Base-by-base conservation (phyloP, 2,329 filamentous ascomycete species). In the Diaporthe vaccinii region DNA sequence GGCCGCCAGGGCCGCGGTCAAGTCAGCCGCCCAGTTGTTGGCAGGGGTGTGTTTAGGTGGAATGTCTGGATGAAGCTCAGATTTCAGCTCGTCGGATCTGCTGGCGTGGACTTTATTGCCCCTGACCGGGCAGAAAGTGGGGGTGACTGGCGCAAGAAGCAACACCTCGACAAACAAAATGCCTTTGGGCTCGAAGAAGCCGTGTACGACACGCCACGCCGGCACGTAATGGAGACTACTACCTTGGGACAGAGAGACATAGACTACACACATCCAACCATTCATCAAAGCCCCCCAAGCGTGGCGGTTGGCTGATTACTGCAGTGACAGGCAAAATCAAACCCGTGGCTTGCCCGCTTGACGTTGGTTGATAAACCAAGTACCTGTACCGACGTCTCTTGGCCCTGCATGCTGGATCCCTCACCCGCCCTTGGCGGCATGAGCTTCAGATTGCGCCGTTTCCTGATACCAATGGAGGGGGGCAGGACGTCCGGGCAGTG, bases 351-450 rank as follows among this genome's bases (percentile, higher is more conserved):
- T n/a, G 41, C 61, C 20, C 20, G 20, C 62, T 31, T 36, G 20
- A 69, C 25, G 34, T 28, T 68, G 31, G 65, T 53, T 39, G 65
- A 55, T 34, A 3, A 69, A 14, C 53, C 5, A 31, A 31, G 53
- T 55, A 55, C 14, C 53, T 31, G 70, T 62, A 15, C 49, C 34
- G 39, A 22, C 25, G 20, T 49, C 7, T 55, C 36, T 65, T 61
- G 57, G 58, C 65, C 65, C 72, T 74, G 67, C 72, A 69, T 68
- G 58, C 41, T 74, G 62, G 44, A 68, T 74, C 39, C 67, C 39
- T 39, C 39, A 51, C 49, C 71, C 71, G 71, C 62, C 58, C 67
- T 75, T 72, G 61, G 73, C 75, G 68, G 36, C 75, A 73, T 65
- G 46, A 73, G 59, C 62, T 62, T 36, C 49, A 55, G 36, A 28